Evolutionary conservation across 169 alveolate species (phyloP).

Genomic region (Cryptosporidium felis): DNA sequence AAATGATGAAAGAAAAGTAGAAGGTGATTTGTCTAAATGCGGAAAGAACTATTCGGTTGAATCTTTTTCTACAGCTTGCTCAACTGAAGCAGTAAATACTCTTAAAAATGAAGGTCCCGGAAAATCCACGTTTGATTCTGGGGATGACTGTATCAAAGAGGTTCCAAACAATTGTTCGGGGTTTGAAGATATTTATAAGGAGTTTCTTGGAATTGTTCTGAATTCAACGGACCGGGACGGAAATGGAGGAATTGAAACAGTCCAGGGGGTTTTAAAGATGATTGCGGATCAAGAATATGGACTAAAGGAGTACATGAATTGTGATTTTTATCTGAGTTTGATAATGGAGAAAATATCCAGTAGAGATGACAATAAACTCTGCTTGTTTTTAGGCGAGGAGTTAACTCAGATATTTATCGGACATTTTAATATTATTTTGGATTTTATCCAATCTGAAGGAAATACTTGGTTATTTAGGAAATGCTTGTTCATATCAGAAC

Average conservation of each 20-base stretch:
- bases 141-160: no score
- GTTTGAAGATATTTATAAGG: neutral
- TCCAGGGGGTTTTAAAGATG: neutral
- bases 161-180: neutral
- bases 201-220: neutral
- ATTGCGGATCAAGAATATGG: neutral
- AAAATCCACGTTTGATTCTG: no score
- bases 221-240: neutral
- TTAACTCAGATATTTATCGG: neutral
- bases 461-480: slow-evolving; percentile 41
- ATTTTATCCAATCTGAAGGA: slow-evolving; percentile 5
- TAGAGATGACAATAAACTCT: neutral
- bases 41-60: slow-evolving; percentile 11
- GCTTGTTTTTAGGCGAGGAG: neutral
- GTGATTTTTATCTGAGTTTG: slow-evolving; percentile 9
- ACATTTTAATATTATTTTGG: slow-evolving; percentile 4
- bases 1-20: neutral
- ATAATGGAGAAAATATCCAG: slow-evolving; percentile 8
- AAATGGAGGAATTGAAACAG: neutral
- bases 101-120: no score
- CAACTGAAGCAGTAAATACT: neutral
- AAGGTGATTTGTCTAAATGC: neutral
- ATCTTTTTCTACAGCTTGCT: slow-evolving; percentile 55
- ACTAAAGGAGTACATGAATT: neutral
- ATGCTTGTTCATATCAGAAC: slow-evolving; percentile 19